A percentile compares a stretch with the other conserved stretches of the same genome.
phyloP scores from a whole-genome alignment of 345 rosid genomes.

The Anacardium occidentale region DNA sequence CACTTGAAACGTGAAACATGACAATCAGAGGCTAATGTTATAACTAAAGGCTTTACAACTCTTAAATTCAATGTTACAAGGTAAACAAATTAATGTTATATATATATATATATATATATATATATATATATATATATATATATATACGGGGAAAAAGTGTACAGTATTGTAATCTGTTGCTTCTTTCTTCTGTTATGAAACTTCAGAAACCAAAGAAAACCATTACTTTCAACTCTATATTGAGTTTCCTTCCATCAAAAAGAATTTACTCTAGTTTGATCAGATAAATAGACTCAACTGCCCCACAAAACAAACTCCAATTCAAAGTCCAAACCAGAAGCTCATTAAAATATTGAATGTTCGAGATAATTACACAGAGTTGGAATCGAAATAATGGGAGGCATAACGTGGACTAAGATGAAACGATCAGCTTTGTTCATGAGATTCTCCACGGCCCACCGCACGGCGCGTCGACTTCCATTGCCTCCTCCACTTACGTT shows the following conservation, averaged over 20 bases:
- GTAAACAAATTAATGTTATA: too few relatives aligned
- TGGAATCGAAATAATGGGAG: constrained; percentile 55
- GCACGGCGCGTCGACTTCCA: constrained; percentile 75
- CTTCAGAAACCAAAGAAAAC: not conserved
- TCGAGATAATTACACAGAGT: constrained; percentile 58
- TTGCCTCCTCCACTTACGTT: constrained; percentile 44
- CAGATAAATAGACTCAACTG: not conserved
- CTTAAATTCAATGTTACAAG: too few relatives aligned
- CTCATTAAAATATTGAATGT: not conserved
- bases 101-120: too few relatives aligned
- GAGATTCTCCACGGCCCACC: constrained; percentile 69
- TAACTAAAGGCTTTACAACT: too few relatives aligned
- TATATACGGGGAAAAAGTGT: too few relatives aligned
- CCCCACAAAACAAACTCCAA: not conserved
- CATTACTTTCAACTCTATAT: not conserved
- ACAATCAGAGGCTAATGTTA: too few relatives aligned
- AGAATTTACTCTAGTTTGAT: not conserved
- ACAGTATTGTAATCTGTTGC: too few relatives aligned
- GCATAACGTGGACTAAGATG: constrained; percentile 74
- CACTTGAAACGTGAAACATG: too few relatives aligned
- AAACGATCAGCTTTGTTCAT: constrained; percentile 48
- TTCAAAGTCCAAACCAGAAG: not conserved
- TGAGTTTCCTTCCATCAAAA: not conserved
- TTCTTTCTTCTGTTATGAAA: not conserved
- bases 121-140: too few relatives aligned